Conservation (phyloP, 495 filamentous ascomycete genomes). For the Penicillium cinerascens region DNA sequence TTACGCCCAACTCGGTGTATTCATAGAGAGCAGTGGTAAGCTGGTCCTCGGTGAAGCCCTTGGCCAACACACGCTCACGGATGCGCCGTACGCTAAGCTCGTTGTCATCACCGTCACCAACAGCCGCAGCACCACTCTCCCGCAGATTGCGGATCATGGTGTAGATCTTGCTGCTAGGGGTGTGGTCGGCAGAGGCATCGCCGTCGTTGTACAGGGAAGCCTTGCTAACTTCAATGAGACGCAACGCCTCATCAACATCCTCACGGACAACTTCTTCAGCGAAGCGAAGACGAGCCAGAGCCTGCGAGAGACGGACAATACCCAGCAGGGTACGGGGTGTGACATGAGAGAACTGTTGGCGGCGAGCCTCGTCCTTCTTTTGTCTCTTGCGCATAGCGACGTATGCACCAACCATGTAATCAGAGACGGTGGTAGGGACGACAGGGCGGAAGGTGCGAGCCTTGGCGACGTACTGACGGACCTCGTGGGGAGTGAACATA, state of each 20-base stretch:
- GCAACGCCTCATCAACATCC: conserved; percentile 92
- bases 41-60: conserved; percentile 95
- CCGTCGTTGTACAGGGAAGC: conserved; percentile 73
- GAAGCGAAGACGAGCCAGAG: conserved; percentile 91
- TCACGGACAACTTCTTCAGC: conserved; percentile 76
- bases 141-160: conserved; percentile 82
- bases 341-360: conserved; percentile 88
- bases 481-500: conserved; percentile 84
- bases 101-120: conserved; percentile 64
- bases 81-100: conserved; percentile 85
- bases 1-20: conserved; percentile 83
- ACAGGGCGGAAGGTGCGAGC: conserved; percentile 83
- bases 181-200: conserved; percentile 60
- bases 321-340: conserved; percentile 91
- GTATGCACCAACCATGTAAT: conserved; percentile 96
- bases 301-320: conserved; percentile 88
- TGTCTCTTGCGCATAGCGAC: conserved; percentile 86
- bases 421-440: conserved; percentile 77
- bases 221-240: conserved; percentile 88
- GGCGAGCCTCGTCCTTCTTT: conserved; percentile 80
- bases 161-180: conserved; percentile 85
- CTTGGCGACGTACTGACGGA: conserved; percentile 91
- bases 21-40: conserved; percentile 81
- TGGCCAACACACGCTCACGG: conserved; percentile 84
- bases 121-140: conserved; percentile 75